Evolutionary conservation across 2,329 filamentous ascomycete genomes (phyloP), one percentile per base, ranked within the genome.

Genomic region (Myriosclerotinia duriaeana): DNA sequence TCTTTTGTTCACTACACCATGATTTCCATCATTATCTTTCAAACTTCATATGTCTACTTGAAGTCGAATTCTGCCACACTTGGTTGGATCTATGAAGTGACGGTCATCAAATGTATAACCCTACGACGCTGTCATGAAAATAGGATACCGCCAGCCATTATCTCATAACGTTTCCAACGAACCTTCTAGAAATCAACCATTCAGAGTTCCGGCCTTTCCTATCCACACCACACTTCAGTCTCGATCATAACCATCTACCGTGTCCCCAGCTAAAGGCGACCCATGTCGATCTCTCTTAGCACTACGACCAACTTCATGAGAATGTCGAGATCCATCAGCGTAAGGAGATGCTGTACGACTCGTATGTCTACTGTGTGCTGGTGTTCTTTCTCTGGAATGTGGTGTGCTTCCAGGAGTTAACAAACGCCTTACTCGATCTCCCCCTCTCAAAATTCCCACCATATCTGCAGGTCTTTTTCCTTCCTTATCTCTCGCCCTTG

Each of bases 401-500:
- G 56, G 56, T 26, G 44, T n/a, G 9, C 60, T 53, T n/a, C 34
- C 60, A 3, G 60, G 36, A 52, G 17, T 65, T 8, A 71, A 55
- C 60, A 71, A 56, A 14, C 59, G 67, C 54, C 50, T 69, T 42
- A 72, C 56, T 9, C 40, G 46, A 40, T 69, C 68, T 1, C 70
- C 70, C 38, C 70, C 69, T 3, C 60, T 66, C 53, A 62, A 58
- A 54, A 69, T 68, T 3, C 67, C 66, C 3, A 52, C 67, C 34
- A 56, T 64, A 26, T 72, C 65, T 2, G 40, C 65, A 1, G 70
- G 50, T 5, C 68, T 70, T 34, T 69, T 71, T 11, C 70, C 70
- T 17, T 67, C 62, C 5, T 48, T 48, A 58, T 71, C 68, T 62
- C 60, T 68, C 8, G 56, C 36, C 17, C 44, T 62, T 9, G 69